Conservation (phyloP, 768 basidiomycete genomes). For the Boletus coccyginus region DNA sequence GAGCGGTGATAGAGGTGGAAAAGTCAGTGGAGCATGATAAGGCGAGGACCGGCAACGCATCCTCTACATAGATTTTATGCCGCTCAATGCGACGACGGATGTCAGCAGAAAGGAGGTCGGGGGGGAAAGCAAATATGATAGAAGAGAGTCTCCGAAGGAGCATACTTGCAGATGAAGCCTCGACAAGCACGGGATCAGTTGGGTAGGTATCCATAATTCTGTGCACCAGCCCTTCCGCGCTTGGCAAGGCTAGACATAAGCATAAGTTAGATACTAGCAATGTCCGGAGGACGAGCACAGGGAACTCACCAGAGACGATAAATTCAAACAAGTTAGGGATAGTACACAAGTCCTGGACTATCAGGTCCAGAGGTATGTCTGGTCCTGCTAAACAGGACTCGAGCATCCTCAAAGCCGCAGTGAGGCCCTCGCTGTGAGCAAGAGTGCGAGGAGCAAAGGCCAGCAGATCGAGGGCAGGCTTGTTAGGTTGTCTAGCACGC, state of each 20-base stretch:
- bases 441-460: slow-evolving; percentile 15
- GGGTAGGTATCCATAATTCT: slow-evolving; percentile 37
- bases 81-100: slow-evolving; percentile 10
- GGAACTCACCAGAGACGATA: slow-evolving; percentile 27
- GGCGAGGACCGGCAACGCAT: slow-evolving; percentile 20
- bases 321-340: slow-evolving; percentile 27
- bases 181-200: slow-evolving; percentile 17
- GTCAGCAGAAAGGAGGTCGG: slow-evolving; percentile 10
- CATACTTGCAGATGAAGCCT: slow-evolving; percentile 15
- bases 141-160: slow-evolving; percentile 28
- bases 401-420: slow-evolving; percentile 13
- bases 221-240: slow-evolving; percentile 8
- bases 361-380: slow-evolving; percentile 18
- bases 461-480: slow-evolving; percentile 11
- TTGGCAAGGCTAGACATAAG: slow-evolving; percentile 10
- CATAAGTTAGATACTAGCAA: background rate
- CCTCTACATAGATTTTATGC: slow-evolving; percentile 23
- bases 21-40: slow-evolving; percentile 19
- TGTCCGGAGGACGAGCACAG: background rate
- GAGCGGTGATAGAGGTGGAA: background rate
- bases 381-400: slow-evolving; percentile 27
- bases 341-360: slow-evolving; percentile 28
- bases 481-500: too few species aligned
- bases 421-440: slow-evolving; percentile 16
- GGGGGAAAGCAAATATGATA: slow-evolving; percentile 24